Conservation (phyloP, 768 basidiomycete species). For the Ramaria rubella region DNA sequence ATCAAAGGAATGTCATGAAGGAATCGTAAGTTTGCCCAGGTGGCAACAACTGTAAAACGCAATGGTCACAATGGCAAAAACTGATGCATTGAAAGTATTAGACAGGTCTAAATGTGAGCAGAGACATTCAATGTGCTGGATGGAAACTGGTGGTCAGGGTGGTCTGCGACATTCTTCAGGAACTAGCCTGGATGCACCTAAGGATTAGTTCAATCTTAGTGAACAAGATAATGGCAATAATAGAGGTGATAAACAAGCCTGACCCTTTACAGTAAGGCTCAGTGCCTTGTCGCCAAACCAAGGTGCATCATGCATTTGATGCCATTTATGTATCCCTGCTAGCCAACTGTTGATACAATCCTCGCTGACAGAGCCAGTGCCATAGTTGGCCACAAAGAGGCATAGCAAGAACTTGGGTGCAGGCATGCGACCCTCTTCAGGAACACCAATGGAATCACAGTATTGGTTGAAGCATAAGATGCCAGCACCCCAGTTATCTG, state of each 20-base stretch:
- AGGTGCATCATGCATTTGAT: too few species aligned
- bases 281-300: too few species aligned
- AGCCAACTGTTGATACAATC: not conserved
- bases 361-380: not conserved
- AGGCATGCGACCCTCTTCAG: not conserved
- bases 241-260: too few species aligned
- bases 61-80: slow-evolving; percentile 24
- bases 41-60: not conserved
- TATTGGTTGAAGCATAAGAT: too few species aligned
- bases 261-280: too few species aligned
- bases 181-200: slow-evolving; percentile 21
- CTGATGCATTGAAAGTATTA: slow-evolving; percentile 20
- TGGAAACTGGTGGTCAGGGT: slow-evolving; percentile 21
- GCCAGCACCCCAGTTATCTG: not conserved
- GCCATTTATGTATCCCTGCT: slow-evolving; percentile 20
- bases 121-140: slow-evolving; percentile 12
- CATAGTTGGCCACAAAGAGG: not conserved
- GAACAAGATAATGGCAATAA: slow-evolving; percentile 17
- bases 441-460: too few species aligned
- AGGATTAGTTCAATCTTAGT: slow-evolving; percentile 19
- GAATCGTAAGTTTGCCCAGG: not conserved
- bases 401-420: not conserved
- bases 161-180: slow-evolving; percentile 16
- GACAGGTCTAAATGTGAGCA: not conserved
- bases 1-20: not conserved